Evolutionary conservation across 2,329 filamentous ascomycete genomes (phyloP).

Genomic region (Endoconidiophora polonica): DNA sequence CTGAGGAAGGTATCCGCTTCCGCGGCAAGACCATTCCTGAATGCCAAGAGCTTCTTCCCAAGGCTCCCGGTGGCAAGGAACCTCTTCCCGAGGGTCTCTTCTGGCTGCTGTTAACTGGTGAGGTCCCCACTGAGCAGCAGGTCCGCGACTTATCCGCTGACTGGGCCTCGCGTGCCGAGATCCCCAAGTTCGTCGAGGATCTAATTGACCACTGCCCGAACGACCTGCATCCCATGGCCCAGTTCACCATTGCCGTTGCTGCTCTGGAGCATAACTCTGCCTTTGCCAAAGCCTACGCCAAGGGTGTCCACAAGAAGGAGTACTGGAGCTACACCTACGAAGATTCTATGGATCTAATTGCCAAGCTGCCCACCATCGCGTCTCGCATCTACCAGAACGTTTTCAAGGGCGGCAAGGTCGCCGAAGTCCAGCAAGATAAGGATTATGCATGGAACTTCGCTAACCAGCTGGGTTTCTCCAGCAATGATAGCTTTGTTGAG

Average conservation of each 20-base stretch:
- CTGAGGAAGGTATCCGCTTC: constrained; percentile 98
- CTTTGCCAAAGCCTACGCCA: constrained; percentile 96
- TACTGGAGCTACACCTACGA: constrained; percentile 99
- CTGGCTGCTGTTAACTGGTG: constrained; percentile 97
- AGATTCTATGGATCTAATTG: constrained; percentile 99
- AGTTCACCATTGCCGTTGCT: constrained; percentile 94
- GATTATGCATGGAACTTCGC: constrained; percentile 99
- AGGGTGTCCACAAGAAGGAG: constrained; percentile 98
- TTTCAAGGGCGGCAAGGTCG: constrained; percentile 99
- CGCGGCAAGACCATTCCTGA: constrained; percentile 98
- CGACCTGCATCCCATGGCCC: constrained; percentile 98
- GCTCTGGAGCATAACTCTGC: constrained; percentile 96
- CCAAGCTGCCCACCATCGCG: constrained; percentile 96
- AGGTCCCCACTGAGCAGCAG: constrained; percentile 95
- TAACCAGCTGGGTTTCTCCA: constrained; percentile 94
- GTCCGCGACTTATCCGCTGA: constrained; percentile 95
- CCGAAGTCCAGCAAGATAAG: constrained; percentile 92
- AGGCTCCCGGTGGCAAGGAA: constrained; percentile 91
- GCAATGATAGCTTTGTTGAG: constrained; percentile 94
- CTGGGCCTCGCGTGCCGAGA: constrained; percentile 92
- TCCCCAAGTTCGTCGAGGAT: constrained; percentile 98
- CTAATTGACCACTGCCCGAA: constrained; percentile 98
- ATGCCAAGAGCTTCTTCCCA: constrained; percentile 93
- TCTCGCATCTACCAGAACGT: constrained; percentile 99
- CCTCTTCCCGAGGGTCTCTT: constrained; percentile 98